Conservation (phyloP, 108 stramenopile genomes). For the Cyclotella sp. region DNA sequence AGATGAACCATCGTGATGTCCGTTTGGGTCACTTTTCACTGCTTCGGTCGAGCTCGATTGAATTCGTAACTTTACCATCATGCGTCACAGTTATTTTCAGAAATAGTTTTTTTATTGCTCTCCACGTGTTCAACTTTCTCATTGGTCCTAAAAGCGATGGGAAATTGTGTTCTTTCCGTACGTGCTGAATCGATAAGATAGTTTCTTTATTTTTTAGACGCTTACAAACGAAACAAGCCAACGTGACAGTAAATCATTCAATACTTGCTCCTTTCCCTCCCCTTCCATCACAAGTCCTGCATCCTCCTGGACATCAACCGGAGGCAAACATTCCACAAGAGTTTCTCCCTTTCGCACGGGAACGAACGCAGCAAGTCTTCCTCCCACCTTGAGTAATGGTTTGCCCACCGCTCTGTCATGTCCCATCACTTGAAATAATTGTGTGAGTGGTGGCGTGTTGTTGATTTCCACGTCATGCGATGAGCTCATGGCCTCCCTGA, state of each 20-base stretch:
- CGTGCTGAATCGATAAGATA: no score
- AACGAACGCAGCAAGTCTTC: conserved; percentile 53
- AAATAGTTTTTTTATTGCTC: no score
- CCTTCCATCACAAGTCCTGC: conserved; percentile 53
- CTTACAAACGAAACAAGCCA: conserved; percentile 52
- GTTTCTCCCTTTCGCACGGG: conserved; percentile 48
- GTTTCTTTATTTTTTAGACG: background rate
- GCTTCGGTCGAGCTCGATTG: no score
- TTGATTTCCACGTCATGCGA: background rate
- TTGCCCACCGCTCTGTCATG: conserved; percentile 34
- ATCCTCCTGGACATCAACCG: background rate
- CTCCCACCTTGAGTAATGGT: conserved; percentile 51
- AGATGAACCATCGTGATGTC: no score
- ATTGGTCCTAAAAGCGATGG: no score
- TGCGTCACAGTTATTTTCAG: no score
- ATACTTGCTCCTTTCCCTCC: conserved; percentile 51
- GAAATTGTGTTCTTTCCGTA: no score
- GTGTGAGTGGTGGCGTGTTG: conserved; percentile 27
- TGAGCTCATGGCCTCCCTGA: conserved; percentile 46
- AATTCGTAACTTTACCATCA: no score
- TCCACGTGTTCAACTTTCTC: no score
- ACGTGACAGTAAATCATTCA: conserved; percentile 44
- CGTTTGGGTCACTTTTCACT: no score
- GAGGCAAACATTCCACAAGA: conserved; percentile 45
- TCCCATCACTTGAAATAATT: conserved; percentile 48